A percentile compares a stretch with the other conserved stretches of the same genome.
Evolutionary conservation across 2,329 filamentous ascomycete species (phyloP).

Genomic region (Basipetospora chlamydospora): DNA sequence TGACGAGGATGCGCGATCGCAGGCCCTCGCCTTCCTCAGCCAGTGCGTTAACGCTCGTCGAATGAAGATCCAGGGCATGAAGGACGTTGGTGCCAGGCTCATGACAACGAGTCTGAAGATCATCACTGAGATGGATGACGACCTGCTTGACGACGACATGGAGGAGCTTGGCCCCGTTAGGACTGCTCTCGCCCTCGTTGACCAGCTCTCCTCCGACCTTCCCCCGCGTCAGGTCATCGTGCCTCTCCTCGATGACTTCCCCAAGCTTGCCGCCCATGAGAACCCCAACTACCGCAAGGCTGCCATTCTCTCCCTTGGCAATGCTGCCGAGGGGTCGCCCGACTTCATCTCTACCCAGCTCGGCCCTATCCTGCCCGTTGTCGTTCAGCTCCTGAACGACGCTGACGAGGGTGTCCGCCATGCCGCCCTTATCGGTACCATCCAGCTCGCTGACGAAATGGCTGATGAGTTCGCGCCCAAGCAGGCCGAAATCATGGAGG

Average conservation of each 20-base stretch:
- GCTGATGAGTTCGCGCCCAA: conserved; percentile 78
- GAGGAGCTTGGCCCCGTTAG: conserved; percentile 67
- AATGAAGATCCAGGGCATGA: conserved; percentile 86
- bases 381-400: conserved; percentile 74
- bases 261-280: conserved; percentile 60
- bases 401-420: conserved; percentile 72
- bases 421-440: conserved; percentile 74
- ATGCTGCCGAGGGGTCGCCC: conserved; percentile 89
- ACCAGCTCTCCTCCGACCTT: conserved; percentile 75
- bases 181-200: conserved; percentile 73
- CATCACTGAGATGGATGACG: conserved; percentile 72
- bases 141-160: conserved; percentile 60
- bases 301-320: conserved; percentile 80
- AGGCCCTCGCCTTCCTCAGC: conserved; percentile 87
- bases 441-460: conserved; percentile 83
- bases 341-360: conserved; percentile 96
- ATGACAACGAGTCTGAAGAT: conserved; percentile 82
- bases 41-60: conserved; percentile 85
- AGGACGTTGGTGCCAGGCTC: conserved; percentile 68
- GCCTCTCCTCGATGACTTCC: conserved; percentile 75
- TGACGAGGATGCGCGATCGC: conserved; percentile 73
- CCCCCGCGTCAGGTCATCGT: conserved; percentile 91
- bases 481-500: conserved; percentile 71
- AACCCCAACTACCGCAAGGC: conserved; percentile 75
- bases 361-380: conserved; percentile 67